Evolutionary conservation across 192 early-diverging fungal genomes (phyloP), one percentile per base, ranked within the genome.

Genomic region (Jimgerdemannia flammicorona): DNA sequence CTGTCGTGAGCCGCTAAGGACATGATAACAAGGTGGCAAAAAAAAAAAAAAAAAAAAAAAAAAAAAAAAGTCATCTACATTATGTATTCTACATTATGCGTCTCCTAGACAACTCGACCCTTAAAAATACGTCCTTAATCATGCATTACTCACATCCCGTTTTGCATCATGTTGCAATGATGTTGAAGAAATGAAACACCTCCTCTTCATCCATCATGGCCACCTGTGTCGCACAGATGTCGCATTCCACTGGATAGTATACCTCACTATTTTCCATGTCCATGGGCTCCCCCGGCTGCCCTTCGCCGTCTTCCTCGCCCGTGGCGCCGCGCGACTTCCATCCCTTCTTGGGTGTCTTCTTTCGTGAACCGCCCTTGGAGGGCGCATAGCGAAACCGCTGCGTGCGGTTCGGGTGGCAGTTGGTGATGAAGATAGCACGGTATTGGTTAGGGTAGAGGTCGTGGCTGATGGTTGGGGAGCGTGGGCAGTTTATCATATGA

Each of bases 181-280:
- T 81, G 84, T 92, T 88, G 70, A 90, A 92, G 71, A 91, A 91
- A 76, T 92, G 91, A 75, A 83, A 91, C 3, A 92, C 85, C 72
- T 92, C 90, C 29, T 91, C 90, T 18, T 84, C 74, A 73, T 91
- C 91, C 20, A 90, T 77, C 64, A 90, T 80, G 4, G 87, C 91
- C 7, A 92, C 86, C 64, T 91, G 85, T 1, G 87, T 88, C 67
- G 79, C 82, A 70, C 91, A 92, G 14, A 83, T 82, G 43, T 85
- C 81, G 67, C 90, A 92, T 14, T 74, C 71, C 7, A 92, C 90
- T 39, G 84, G 84, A 67, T 86, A 85, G 76, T 87, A 91, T 18
- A 69, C 70, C 49, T 77, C 77, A 8, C 72, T 44, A 4, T 68
- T 6, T 59, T 14, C 49, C 14, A 2, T 59, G 6, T 59, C 49